Evolutionary conservation across 257 asterid species (phyloP), one percentile per base, ranked within the genome.

Genomic region (Nicotiana noctiflora): DNA sequence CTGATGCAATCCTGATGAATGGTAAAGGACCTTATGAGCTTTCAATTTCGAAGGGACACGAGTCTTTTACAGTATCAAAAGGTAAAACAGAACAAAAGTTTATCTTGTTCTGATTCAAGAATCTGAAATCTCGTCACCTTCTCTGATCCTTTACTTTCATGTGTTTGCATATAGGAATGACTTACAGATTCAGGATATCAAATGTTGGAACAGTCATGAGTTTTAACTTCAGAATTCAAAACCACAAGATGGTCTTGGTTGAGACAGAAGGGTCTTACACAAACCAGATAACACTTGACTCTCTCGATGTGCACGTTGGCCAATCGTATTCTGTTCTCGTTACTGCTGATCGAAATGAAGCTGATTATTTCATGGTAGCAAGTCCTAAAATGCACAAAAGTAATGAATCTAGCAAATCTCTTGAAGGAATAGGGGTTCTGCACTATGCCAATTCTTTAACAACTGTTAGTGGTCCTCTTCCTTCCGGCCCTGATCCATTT

Each of bases 241-340:
- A 84, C 31, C 97, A 91, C 76, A 85, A 3, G n/a, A 87, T 93
- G 93, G 79, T 88, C 40, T 61, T 93, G 77, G 94, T 93, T 1
- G 97, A 93, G 86, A 88, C 90, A 5, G 97, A 93, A 79, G 97
- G 96, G 18, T 89, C 96, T 5, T 93, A 93, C 87, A 85, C 91
- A 76, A 84, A 87, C 25, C 90, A 88, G 81, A 82, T 86, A 11
- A 23, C 70, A n/a, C 32, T 93, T 29, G 86, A 84, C 8, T 90
- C 93, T 6, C 87, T 93, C 1, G 97, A 93, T 12, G 89, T 93
- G 60, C 96, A 93, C 75, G 88, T 90, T 3, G 97, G 97, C 23
- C 97, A 93, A 51, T 93, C 96, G 19, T 93, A 93, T 86, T 91
- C 96, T 32, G 92, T 93, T 79, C 91, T 93, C 59, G 87, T 93